A percentile compares a stretch with the other conserved stretches of the same genome.
phyloP scores from a whole-genome alignment of 495 filamentous ascomycete species.

The Xanthoparmelia taractica region DNA sequence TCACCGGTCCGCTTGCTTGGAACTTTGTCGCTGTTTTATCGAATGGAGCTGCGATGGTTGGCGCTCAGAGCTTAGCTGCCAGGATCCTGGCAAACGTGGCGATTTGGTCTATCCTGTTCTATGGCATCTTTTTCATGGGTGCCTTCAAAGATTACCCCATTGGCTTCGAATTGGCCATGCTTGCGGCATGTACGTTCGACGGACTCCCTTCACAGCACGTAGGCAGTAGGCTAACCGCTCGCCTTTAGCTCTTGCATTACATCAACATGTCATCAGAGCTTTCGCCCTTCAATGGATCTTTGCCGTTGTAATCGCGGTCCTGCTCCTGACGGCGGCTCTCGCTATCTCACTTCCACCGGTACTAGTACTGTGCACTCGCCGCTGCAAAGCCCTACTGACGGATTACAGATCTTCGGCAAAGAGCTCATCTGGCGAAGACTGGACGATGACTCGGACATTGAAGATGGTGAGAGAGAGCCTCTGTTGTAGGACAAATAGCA shows the following conservation, averaged over 20 bases:
- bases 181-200: constrained; percentile 48
- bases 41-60: constrained; percentile 73
- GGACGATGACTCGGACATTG: constrained; percentile 28
- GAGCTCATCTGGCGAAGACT: constrained; percentile 32
- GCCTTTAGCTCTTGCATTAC: constrained; percentile 57
- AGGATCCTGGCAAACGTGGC: constrained; percentile 76
- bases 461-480: constrained; percentile 38
- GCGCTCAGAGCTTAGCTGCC: constrained; percentile 50
- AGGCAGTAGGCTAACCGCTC: neutral
- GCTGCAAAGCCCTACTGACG: neutral
- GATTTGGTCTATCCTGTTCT: constrained; percentile 71
- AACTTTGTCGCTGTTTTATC: constrained; percentile 76
- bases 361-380: neutral
- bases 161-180: constrained; percentile 65
- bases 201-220: neutral
- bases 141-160: constrained; percentile 73
- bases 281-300: constrained; percentile 87
- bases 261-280: constrained; percentile 61
- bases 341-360: constrained; percentile 52
- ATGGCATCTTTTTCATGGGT: constrained; percentile 63
- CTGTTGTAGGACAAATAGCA: constrained; percentile 31
- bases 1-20: constrained; percentile 76
- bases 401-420: constrained; percentile 45
- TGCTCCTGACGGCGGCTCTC: constrained; percentile 59
- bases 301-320: constrained; percentile 70